These are phyloP conservation scores for Rusavskia elegans DNA, from an alignment of 495 filamentous ascomycete genomes.

Conservation along the genomic window DNA sequence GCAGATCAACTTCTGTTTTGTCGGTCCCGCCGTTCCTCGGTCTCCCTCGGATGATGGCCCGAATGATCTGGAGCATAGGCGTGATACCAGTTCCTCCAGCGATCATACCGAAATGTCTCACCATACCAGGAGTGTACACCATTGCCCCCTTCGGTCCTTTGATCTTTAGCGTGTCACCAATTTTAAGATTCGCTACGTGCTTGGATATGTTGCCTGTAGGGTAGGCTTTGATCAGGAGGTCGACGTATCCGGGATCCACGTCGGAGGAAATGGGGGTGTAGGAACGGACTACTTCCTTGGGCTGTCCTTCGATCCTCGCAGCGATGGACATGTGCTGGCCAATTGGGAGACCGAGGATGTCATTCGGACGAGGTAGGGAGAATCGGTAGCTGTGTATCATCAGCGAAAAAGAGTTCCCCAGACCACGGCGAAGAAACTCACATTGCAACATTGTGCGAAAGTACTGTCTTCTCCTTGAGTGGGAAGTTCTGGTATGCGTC, in stretches of 20 bases:
- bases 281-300: conserved; percentile 82
- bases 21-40: conserved; percentile 52
- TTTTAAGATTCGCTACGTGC: conserved; percentile 64
- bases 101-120: conserved; percentile 90
- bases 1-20: conserved; percentile 74
- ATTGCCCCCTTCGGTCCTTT: conserved; percentile 91
- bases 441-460: conserved; percentile 96
- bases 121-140: conserved; percentile 91
- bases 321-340: conserved; percentile 96
- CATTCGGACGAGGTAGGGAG: conserved; percentile 52
- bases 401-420: background rate
- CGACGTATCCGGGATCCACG: conserved; percentile 83
- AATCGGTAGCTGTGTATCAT: conserved; percentile 58
- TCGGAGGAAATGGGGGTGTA: conserved; percentile 96
- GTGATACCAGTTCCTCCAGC: conserved; percentile 96
- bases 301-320: conserved; percentile 56
- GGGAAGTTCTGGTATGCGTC: conserved; percentile 75
- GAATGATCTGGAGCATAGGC: conserved; percentile 90
- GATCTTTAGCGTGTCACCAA: conserved; percentile 80
- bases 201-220: conserved; percentile 90
- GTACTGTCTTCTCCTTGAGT: conserved; percentile 75
- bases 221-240: conserved; percentile 95
- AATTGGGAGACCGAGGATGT: conserved; percentile 90
- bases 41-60: conserved; percentile 75
- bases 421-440: background rate